phyloP scores from a whole-genome alignment of 129 eudicot genomes.

The Artemisia tridentata region DNA sequence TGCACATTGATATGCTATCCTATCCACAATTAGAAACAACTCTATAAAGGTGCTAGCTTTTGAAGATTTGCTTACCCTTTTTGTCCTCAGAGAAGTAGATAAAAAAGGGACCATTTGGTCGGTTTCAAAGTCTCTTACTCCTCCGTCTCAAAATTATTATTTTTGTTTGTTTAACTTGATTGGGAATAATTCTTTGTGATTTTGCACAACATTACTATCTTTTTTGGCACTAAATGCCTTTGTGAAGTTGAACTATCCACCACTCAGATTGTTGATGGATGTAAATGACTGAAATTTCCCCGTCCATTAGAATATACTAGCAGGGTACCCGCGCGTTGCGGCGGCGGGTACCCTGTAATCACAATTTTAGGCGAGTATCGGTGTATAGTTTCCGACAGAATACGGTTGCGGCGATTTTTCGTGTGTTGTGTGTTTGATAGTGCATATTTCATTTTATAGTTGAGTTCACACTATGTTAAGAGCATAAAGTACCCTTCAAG shows the following conservation, averaged over 20 bases:
- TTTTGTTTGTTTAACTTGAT: conserved; percentile 49
- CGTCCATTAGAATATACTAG: conserved; percentile 36
- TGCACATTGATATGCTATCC: not conserved
- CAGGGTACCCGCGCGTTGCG: too few relatives aligned
- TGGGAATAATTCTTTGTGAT: conserved; percentile 21
- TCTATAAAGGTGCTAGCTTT: conserved; percentile 4
- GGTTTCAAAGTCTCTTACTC: conserved; percentile 47
- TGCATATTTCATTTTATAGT: too few relatives aligned
- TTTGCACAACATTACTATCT: conserved; percentile 26
- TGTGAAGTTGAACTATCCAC: conserved; percentile 39
- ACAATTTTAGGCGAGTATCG: too few relatives aligned
- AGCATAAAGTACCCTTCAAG: too few relatives aligned
- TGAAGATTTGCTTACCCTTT: conserved; percentile 19
- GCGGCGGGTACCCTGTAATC: too few relatives aligned
- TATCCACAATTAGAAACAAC: not conserved
- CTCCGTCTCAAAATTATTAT: conserved; percentile 65
- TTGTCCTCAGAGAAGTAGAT: conserved; percentile 31
- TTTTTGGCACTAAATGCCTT: conserved; percentile 26
- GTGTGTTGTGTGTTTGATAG: too few relatives aligned
- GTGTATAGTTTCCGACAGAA: too few relatives aligned
- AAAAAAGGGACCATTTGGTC: conserved; percentile 49
- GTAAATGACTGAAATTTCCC: conserved; percentile 41
- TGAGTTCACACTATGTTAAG: too few relatives aligned
- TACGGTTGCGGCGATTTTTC: too few relatives aligned
- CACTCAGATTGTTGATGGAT: conserved; percentile 61